Percentiles rank a stretch among this genome's conserved stretches.
phyloP scores from a whole-genome alignment of 805 yeast species.

The Candida tammaniensis region DNA sequence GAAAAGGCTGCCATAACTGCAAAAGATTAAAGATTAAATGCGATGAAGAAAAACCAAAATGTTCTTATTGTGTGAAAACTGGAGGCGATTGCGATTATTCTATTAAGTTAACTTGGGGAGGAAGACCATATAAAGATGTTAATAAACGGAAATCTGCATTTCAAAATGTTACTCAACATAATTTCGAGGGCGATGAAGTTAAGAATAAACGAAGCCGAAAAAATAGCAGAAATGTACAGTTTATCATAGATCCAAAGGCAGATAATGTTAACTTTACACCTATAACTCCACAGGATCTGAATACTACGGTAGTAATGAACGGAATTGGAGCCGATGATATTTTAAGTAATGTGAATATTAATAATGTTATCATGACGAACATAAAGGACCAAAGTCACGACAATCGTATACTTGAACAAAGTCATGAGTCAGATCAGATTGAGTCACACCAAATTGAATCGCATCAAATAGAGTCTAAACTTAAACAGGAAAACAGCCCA shows the following conservation, averaged over 20 bases:
- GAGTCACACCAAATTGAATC: too few species aligned
- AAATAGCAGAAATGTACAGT: conserved; percentile 1
- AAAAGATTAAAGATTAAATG: conserved; percentile 65
- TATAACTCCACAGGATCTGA: neutral
- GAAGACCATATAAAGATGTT: conserved; percentile 56
- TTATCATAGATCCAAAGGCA: conserved; percentile 4
- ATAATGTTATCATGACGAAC: too few species aligned
- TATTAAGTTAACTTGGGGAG: conserved; percentile 69
- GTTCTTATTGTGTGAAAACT: conserved; percentile 53
- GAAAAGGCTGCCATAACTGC: conserved; percentile 63
- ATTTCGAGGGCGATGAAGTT: neutral
- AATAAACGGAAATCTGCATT: conserved; percentile 26
- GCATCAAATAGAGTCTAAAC: too few species aligned
- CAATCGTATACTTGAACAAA: too few species aligned
- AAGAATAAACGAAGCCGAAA: neutral
- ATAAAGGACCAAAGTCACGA: too few species aligned
- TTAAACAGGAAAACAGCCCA: too few species aligned
- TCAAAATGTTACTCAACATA: conserved; percentile 1
- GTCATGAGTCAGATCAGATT: too few species aligned
- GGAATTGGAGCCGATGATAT: too few species aligned
- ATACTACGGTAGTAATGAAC: too few species aligned
- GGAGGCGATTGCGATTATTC: conserved; percentile 58
- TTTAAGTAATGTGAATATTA: too few species aligned
- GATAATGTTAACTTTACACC: neutral
- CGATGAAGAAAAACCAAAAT: conserved; percentile 62